Base-by-base conservation (phyloP, 176 grass and related monocot species). In the Triticum turgidum region DNA sequence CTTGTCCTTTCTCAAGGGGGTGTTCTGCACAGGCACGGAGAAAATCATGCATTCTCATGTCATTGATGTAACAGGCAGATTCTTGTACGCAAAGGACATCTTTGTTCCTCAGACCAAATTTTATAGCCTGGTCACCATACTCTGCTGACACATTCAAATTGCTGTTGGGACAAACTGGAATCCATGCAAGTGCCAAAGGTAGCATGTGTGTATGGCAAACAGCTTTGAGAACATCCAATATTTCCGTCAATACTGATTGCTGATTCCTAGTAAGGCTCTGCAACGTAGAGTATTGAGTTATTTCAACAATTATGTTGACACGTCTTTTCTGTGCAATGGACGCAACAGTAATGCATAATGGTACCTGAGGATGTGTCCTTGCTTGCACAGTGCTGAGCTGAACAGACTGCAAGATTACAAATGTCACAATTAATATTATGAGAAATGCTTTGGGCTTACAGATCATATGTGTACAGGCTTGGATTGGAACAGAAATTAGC, bases 101-200 rank as follows among this genome's bases (percentile, higher is more conserved):
- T 87, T 77, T 84, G 3, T 68, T 73, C 15, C 18, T 59, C 42
- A 6, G 22, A 72, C 35, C 66, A 33, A 44, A 71, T 1, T 79
- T 86, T 22, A 69, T 14, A 72, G 4, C n/a, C 30, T 68, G 30
- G 14, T 78, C 21, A 67, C 51, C 65, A 71, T 72, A 62, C 52
- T 80, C 52, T 84, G 20, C 49, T 66, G 76, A 79, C 29, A 70
- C 65, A 82, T 47, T 76, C 51, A 3, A 47, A 37, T 39, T 61
- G 25, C 10, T 66, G 76, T 38, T 82, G 69, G 73, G 15, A 8
- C 34, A 80, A 72, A 77, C 77, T 77, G 94, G 89, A 72, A 90
- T 41, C 94, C 94, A 96, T 59, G 89, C 91, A 70, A 96, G 82
- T 49, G 94, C 94, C 77, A 96, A 85, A 67, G 94, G 94, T 37